A percentile compares a stretch with the other conserved stretches of the same genome.
These are phyloP conservation scores for Diaporthe sp. DNA, from an alignment of 2,329 filamentous ascomycete genomes.

Conservation along the genomic window DNA sequence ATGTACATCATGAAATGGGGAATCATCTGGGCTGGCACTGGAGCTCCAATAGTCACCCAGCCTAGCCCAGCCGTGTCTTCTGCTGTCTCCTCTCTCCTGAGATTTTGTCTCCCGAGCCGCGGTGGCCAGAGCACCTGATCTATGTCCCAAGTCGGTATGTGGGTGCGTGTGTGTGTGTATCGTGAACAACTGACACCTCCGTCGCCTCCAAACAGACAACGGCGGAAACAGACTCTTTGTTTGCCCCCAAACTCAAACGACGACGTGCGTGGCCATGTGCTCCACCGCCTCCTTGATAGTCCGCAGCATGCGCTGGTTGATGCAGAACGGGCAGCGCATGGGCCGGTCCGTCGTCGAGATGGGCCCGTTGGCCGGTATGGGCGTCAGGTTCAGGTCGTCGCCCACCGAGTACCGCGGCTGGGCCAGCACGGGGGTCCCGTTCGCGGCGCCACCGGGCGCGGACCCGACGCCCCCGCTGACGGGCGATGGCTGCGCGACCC, in stretches of 20 bases:
- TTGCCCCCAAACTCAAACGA: conserved; percentile 57
- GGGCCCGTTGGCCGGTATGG: conserved; percentile 65
- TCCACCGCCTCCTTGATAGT: conserved; percentile 74
- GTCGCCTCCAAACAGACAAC: not conserved
- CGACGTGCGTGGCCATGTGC: conserved; percentile 73
- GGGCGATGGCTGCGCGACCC: conserved; percentile 27
- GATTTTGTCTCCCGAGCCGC: not conserved
- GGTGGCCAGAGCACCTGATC: not conserved
- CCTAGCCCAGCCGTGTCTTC: not conserved
- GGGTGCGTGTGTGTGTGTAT: not conserved
- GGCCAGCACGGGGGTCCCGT: conserved; percentile 30
- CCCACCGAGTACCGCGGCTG: conserved; percentile 46
- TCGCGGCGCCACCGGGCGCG: conserved; percentile 44
- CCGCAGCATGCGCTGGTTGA: conserved; percentile 73
- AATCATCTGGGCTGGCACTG: not conserved
- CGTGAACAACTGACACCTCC: not conserved
- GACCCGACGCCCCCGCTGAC: conserved; percentile 35
- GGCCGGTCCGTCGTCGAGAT: conserved; percentile 63
- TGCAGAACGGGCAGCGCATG: conserved; percentile 71
- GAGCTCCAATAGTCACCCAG: too few relatives aligned
- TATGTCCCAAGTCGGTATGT: not conserved
- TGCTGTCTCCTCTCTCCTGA: not conserved
- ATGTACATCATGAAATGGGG: conserved; percentile 16
- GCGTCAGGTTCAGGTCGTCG: conserved; percentile 66
- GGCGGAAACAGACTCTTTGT: not conserved